Evolutionary conservation across 495 filamentous ascomycete species (phyloP).

Genomic region (Chaetomium fimeti): DNA sequence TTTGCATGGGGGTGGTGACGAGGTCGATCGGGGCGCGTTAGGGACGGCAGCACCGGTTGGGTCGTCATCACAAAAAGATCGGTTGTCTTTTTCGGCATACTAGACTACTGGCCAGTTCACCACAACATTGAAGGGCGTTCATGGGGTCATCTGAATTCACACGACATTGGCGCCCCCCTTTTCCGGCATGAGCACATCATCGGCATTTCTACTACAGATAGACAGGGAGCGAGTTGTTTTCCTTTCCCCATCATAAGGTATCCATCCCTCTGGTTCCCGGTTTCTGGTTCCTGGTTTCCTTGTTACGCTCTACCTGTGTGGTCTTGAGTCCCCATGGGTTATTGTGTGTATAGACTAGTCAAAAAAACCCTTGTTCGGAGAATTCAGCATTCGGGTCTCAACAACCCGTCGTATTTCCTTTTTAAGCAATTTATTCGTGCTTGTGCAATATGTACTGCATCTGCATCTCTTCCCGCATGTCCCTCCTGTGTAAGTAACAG

Average conservation of each 20-base stretch:
- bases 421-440: not conserved
- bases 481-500: too few relatives aligned
- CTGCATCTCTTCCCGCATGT: too few relatives aligned
- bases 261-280: not conserved
- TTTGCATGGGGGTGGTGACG: constrained; percentile 28
- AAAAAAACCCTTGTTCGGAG: not conserved
- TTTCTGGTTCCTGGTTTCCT: not conserved
- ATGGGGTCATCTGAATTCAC: constrained; percentile 21
- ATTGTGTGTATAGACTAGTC: not conserved
- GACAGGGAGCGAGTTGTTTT: constrained; percentile 9
- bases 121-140: constrained; percentile 24
- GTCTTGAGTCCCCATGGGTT: not conserved
- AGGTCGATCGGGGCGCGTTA: constrained; percentile 12
- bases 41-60: not conserved
- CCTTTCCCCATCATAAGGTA: constrained; percentile 1
- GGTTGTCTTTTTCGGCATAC: constrained; percentile 15
- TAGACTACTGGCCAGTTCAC: constrained; percentile 22
- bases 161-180: not conserved
- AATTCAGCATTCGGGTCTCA: constrained; percentile 4
- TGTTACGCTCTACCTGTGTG: not conserved
- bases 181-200: constrained; percentile 13
- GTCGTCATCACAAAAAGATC: constrained; percentile 15
- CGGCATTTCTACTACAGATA: constrained; percentile 6
- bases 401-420: not conserved
- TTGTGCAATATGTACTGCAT: too few relatives aligned